Evolutionary conservation across 1,139 yeast species (phyloP).

Genomic region (Yamadazyma epiphylla): DNA sequence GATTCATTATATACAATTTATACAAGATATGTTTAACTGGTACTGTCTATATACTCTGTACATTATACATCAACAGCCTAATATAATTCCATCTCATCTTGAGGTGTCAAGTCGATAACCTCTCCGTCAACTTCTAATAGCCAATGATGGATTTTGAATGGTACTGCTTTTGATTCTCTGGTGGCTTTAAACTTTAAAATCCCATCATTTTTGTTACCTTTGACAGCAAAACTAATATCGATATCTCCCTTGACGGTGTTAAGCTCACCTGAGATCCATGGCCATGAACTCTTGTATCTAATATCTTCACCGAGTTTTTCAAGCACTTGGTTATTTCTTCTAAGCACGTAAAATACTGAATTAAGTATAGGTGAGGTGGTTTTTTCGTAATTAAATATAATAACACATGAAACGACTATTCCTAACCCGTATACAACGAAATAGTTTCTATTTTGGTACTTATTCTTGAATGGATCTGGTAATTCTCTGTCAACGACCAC

Average conservation of each 20-base stretch:
- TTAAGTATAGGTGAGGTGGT: slow-evolving; percentile 82
- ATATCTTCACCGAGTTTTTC: slow-evolving; percentile 71
- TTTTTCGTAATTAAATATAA: slow-evolving; percentile 89
- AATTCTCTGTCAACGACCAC: slow-evolving; percentile 62
- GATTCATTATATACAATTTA: too few species aligned
- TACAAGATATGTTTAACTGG: too few species aligned
- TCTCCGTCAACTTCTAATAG: slow-evolving; percentile 40
- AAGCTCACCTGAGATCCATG: slow-evolving; percentile 86
- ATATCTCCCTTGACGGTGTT: slow-evolving; percentile 81
- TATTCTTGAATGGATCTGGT: slow-evolving; percentile 69
- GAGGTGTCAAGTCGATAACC: slow-evolving; percentile 41
- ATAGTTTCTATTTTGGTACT: slow-evolving; percentile 47
- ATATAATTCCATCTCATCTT: background rate
- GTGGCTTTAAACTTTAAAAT: slow-evolving; percentile 54
- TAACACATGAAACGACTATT: slow-evolving; percentile 60
- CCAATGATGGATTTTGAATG: slow-evolving; percentile 62
- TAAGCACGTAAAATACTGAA: slow-evolving; percentile 80
- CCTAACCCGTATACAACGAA: slow-evolving; percentile 61
- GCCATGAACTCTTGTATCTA: slow-evolving; percentile 64
- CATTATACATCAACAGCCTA: too few species aligned
- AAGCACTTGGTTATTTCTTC: slow-evolving; percentile 71
- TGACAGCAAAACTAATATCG: slow-evolving; percentile 65
- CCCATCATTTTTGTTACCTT: slow-evolving; percentile 58
- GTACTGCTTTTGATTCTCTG: slow-evolving; percentile 52
- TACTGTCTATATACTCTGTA: too few species aligned